Conservation (phyloP, 164 flowering plant genomes). For the Santalum album region DNA sequence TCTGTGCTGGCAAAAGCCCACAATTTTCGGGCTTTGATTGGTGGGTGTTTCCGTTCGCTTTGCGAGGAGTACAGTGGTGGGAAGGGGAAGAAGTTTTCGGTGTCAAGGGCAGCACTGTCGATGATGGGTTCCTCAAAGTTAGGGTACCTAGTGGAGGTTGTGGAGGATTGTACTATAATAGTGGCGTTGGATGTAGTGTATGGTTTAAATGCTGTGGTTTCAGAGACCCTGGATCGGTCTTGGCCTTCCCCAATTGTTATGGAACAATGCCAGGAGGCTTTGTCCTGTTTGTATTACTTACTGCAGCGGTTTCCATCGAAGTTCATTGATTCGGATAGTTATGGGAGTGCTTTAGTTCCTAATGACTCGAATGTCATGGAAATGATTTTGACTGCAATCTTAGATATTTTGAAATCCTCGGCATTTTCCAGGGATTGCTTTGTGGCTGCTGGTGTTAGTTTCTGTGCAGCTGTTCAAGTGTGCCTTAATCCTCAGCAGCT, state of each 20-base stretch:
- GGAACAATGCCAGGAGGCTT: slow-evolving; percentile 96
- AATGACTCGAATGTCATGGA: slow-evolving; percentile 28
- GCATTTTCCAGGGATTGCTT: slow-evolving; percentile 87
- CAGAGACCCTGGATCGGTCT: slow-evolving; percentile 43
- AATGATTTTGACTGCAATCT: slow-evolving; percentile 32
- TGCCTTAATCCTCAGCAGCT: slow-evolving; percentile 56
- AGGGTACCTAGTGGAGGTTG: slow-evolving; percentile 56
- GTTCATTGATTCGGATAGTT: slow-evolving; percentile 22
- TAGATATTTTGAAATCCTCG: slow-evolving; percentile 50
- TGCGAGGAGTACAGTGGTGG: slow-evolving; percentile 47
- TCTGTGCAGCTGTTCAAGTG: slow-evolving; percentile 85
- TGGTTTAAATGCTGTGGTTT: slow-evolving; percentile 48
- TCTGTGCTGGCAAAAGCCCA: slow-evolving; percentile 47
- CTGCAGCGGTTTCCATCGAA: slow-evolving; percentile 73
- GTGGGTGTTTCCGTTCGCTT: slow-evolving; percentile 38
- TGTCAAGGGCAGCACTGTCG: slow-evolving; percentile 66
- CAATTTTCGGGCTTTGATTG: slow-evolving; percentile 26
- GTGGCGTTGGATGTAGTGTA: slow-evolving; percentile 51
- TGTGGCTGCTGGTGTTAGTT: slow-evolving; percentile 91
- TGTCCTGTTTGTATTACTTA: slow-evolving; percentile 91
- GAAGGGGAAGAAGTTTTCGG: slow-evolving; percentile 54
- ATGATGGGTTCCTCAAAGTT: slow-evolving; percentile 75
- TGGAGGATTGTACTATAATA: slow-evolving; percentile 60
- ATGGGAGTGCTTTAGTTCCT: slow-evolving; percentile 2
- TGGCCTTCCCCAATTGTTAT: slow-evolving; percentile 81